Percentiles rank a stretch among this genome's conserved stretches.
Evolutionary conservation across 2,329 filamentous ascomycete genomes (phyloP).

Genomic region (Sporothrix variecibatus): DNA sequence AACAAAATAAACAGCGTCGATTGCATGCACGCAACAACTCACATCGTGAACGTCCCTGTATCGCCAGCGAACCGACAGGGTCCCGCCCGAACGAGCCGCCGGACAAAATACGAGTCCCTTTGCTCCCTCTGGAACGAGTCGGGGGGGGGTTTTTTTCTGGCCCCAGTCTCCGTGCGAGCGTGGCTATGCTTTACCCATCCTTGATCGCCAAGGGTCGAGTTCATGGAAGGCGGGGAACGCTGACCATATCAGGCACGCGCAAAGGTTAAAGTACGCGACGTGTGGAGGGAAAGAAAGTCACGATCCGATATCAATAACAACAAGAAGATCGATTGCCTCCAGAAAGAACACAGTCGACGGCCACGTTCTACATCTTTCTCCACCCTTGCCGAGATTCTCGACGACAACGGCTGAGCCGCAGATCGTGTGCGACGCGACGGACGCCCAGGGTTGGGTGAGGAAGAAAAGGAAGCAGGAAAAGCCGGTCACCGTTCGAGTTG

Average conservation of each 20-base stretch:
- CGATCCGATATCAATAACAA: background rate
- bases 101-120: background rate
- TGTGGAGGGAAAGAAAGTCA: background rate
- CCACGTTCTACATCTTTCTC: background rate
- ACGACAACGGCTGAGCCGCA: background rate
- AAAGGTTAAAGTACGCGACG: background rate
- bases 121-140: conserved; percentile 10
- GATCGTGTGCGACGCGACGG: background rate
- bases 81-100: background rate
- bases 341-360: background rate
- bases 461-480: background rate
- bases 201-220: background rate
- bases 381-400: background rate
- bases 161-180: conserved; percentile 1
- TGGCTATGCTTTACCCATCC: background rate
- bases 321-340: background rate
- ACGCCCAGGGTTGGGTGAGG: background rate
- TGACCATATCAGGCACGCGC: background rate
- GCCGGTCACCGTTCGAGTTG: background rate
- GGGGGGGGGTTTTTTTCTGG: background rate
- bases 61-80: background rate
- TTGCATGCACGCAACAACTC: background rate
- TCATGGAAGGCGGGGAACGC: background rate
- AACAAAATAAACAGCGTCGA: background rate
- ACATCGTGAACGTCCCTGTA: background rate